Base-by-base conservation (phyloP, 2,329 filamentous ascomycete genomes). In the Paraphoma sp. region DNA sequence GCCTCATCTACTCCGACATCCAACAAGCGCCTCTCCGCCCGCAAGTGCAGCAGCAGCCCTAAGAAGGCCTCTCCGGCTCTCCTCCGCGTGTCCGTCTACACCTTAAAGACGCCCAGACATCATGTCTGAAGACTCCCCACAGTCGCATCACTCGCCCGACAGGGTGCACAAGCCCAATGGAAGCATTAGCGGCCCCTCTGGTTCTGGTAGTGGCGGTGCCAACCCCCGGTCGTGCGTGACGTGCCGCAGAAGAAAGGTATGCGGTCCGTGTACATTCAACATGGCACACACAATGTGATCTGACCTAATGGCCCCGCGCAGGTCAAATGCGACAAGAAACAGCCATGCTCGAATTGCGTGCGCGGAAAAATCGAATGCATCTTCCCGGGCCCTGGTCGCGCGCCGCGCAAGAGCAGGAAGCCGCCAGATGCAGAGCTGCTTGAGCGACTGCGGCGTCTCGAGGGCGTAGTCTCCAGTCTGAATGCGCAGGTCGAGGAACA, bases 251-350 rank as follows among this genome's bases (percentile, higher is more conserved):
- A 80, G 87, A 59, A 89, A 91, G 75, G 48, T 51, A 38, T 7
- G 33, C 14, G 14, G 30, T 11, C 45, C n/a, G 31, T n/a, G 30
- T 38, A 29, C 40, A 42, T 18, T 5, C 10, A 36, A 38, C 8
- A 28, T 11, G 9, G 16, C 30, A 36, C 10, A 9, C n/a, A 31
- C 28, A 42, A 31, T 33, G n/a, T 7, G 9, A 23, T 23, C 23
- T 17, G 36, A 17, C 23, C 10, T 12, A 11, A 23, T 14, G 10
- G 11, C 12, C 16, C 40, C 10, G 16, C 12, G 17, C 41, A 51
- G 48, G 90, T 93, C 52, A 89, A 89, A 68, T 93, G 90, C 81
- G 89, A 93, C 79, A 92, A 92, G 79, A 83, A 86, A 67, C 86
- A 91, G 80, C 88, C 89, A 14, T 93, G 90, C 75, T 86, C 86